Evolutionary conservation across 371 early-diverging fungal species (phyloP).

Genomic region (Mortierella sp.): DNA sequence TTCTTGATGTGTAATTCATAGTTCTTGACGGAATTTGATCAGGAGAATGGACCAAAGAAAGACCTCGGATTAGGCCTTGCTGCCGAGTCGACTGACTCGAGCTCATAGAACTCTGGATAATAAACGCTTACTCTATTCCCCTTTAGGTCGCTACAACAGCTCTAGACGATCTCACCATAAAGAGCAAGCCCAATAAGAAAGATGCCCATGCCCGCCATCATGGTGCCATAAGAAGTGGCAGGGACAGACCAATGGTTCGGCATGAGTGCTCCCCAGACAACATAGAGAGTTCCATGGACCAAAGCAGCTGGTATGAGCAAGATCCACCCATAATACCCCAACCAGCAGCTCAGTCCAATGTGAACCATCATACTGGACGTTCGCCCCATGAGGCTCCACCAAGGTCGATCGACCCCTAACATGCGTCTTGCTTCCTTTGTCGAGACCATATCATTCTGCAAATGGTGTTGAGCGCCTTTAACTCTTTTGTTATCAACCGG

Average conservation of each 20-base stretch:
- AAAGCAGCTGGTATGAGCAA: constrained; percentile 27
- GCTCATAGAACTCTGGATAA: constrained; percentile 10
- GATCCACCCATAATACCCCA: constrained; percentile 29
- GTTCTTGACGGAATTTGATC: constrained; percentile 52
- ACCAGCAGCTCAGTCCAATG: constrained; percentile 47
- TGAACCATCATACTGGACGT: constrained; percentile 56
- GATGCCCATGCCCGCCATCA: constrained; percentile 38
- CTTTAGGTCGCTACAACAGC: neutral
- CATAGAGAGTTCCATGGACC: constrained; percentile 40
- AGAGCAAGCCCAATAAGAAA: constrained; percentile 50
- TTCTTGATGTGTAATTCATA: constrained; percentile 11
- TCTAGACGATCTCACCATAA: constrained; percentile 50
- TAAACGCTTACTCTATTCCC: neutral
- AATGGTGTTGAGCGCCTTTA: neutral
- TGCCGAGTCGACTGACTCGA: constrained; percentile 16
- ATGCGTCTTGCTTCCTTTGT: constrained; percentile 32
- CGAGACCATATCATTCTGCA: constrained; percentile 5
- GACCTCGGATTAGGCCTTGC: constrained; percentile 38
- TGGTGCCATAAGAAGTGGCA: constrained; percentile 51
- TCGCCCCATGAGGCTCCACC: constrained; percentile 55
- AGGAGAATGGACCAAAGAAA: constrained; percentile 37
- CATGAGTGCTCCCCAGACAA: constrained; percentile 47
- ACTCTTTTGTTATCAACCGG: neutral
- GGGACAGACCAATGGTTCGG: constrained; percentile 46
- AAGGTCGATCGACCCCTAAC: constrained; percentile 50